Base-by-base conservation (phyloP, 1,284 basidiomycete species). In the Wolfiporia cocos region DNA sequence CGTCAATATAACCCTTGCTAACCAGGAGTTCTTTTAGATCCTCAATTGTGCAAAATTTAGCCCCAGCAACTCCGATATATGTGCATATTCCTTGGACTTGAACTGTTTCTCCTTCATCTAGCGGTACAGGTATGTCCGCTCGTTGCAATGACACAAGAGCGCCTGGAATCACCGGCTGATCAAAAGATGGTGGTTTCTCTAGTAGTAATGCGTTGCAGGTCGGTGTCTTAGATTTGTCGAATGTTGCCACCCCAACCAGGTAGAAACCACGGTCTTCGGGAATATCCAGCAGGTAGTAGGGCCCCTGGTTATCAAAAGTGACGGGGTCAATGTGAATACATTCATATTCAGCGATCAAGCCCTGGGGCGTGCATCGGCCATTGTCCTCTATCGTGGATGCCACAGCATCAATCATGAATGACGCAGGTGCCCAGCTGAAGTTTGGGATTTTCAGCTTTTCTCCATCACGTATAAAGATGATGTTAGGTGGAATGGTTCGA, bases 361-460 rank as follows among this genome's bases (percentile, higher is more conserved):
- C 26, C 7, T 28, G 9, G 14, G 26, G 14, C 14, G 26, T 28
- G 26, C 26, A 28, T 9, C 14, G 14, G 14, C 9, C 26, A 28
- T 7, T 28, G 9, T 28, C 26, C 26, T 28, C 26, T 14, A 14
- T 28, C 26, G 26, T 14, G 26, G 26, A 28, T 28, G 26, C 26
- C 14, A 28, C 26, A 28, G 26, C 17, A 18, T 18, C 10, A 22
- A 20, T 29, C 39, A 33, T 41, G 31, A 41, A 24, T 15, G 39
- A 31, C 22, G 12, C 20, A 5, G 33, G 39, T 12, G 39, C 39
- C 39, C 39, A 41, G 5, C 33, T 23, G 17, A 41, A 41, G 15
- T 23, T 23, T 20, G 39, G 39, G 7, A 22, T 15, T n/a, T 34
- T 19, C 5, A 41, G 31, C 30, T 41, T 33, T 15, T 26, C 15